phyloP scores from a whole-genome alignment of 2,329 filamentous ascomycete species.

The Fusarium hostae region DNA sequence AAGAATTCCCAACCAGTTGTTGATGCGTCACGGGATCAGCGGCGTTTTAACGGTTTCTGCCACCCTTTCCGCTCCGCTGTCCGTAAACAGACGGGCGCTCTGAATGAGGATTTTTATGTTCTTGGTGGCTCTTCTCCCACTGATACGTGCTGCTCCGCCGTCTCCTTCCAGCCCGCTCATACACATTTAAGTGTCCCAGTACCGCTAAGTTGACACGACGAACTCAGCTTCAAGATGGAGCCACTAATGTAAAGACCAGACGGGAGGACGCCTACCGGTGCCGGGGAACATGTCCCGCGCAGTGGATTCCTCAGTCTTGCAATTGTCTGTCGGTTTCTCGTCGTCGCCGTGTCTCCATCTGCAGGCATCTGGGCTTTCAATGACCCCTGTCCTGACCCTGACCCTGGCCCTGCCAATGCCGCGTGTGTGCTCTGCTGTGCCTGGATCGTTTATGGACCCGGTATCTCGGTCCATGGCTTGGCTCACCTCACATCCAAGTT shows the following conservation, averaged over 20 bases:
- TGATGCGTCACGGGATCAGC: slow-evolving; percentile 2
- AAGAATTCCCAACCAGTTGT: slow-evolving; percentile 18
- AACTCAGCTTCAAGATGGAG: slow-evolving; percentile 13
- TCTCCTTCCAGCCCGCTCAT: background rate
- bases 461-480: slow-evolving; percentile 31
- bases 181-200: background rate
- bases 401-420: slow-evolving; percentile 30
- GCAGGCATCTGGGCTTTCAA: slow-evolving; percentile 19
- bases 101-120: background rate
- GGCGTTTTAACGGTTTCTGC: slow-evolving; percentile 27
- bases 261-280: slow-evolving; percentile 21
- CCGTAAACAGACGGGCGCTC: background rate
- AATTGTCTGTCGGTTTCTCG: slow-evolving; percentile 13
- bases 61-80: slow-evolving; percentile 4
- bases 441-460: slow-evolving; percentile 31
- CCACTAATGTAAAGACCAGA: slow-evolving; percentile 27
- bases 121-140: background rate
- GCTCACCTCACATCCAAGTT: slow-evolving; percentile 22
- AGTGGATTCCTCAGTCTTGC: slow-evolving; percentile 9
- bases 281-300: slow-evolving; percentile 33
- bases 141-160: background rate
- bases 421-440: slow-evolving; percentile 25
- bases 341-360: slow-evolving; percentile 16
- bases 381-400: slow-evolving; percentile 20
- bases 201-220: background rate